Base-by-base conservation (phyloP, 2,329 filamentous ascomycete species). In the Talaromyces sp. region DNA sequence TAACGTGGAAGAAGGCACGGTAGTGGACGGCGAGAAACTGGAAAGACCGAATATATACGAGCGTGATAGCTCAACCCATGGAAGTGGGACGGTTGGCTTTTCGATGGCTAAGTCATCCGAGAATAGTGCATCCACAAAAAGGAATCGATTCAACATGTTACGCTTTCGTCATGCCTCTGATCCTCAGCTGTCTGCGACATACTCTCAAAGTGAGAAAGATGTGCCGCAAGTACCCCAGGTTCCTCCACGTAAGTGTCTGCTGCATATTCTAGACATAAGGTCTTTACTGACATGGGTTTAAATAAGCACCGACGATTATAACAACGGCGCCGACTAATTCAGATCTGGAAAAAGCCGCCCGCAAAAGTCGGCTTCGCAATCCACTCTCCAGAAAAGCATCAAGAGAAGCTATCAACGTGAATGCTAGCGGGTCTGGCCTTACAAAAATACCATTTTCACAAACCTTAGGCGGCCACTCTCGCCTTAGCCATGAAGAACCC, bases 81-180 rank as follows among this genome's bases (percentile, higher is more conserved):
- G 46, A 19, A 51, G 33, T 43, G 43, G 31, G 28, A 37, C 17
- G 19, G 43, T 21, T 21, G 17, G 45, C 5, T 9, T 50, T 28
- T 22, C 36, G 21, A 40, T 40, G 35, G 13, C 51, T 48, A 48
- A 17, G 15, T 28, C 51, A 7, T 43, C 57, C 25, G 35, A 50
- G 22, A 52, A 28, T 39, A 51, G 36, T 28, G 36, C 46, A 37
- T 43, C 21, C 60, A 64, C 40, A 63, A 69, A 25, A 58, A 68
- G 71, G 45, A 74, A 81, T 64, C 77, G 83, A 58, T 85, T 87
- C 71, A 85, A 81, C 67, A 73, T 96, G 73, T 78, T 96, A 75
- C 87, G 88, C 69, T 91, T 94, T 72, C 89, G 91, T 67, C 92
- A 96, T 81, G 92, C 91, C 61, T 97, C 92, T 8, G 93, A 97